These are phyloP conservation scores for Wallacemonas sp. DNA, from an alignment of 208 protist genomes.

Conservation along the genomic window DNA sequence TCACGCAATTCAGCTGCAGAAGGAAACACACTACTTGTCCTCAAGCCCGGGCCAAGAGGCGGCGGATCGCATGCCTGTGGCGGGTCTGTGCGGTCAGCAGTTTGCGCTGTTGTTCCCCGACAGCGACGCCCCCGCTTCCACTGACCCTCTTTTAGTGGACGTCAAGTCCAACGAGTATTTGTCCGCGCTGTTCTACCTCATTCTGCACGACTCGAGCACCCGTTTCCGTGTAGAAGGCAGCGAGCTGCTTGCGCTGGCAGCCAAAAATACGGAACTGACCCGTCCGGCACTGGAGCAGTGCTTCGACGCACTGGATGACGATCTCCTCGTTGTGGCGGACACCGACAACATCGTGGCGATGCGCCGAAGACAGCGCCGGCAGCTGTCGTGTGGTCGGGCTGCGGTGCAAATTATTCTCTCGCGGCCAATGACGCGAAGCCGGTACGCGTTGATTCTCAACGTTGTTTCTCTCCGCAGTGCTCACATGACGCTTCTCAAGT, in stretches of 20 bases:
- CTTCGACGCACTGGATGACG: conserved; percentile 79
- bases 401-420: conserved; percentile 68
- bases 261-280: conserved; percentile 76
- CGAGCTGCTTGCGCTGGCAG: conserved; percentile 64
- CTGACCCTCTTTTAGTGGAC: conserved; percentile 30
- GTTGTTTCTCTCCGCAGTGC: conserved; percentile 61
- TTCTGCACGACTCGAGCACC: conserved; percentile 49
- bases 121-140: conserved; percentile 16
- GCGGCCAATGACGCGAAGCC: conserved; percentile 40
- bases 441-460: conserved; percentile 40
- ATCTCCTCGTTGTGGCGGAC: conserved; percentile 47
- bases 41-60: conserved; percentile 10
- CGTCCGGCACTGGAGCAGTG: conserved; percentile 56
- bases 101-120: conserved; percentile 3
- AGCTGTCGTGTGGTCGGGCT: conserved; percentile 72
- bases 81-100: conserved; percentile 22
- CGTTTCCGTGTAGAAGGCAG: conserved; percentile 73
- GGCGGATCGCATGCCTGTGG: conserved; percentile 30
- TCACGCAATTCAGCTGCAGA: conserved; percentile 60
- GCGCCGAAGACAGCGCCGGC: conserved; percentile 50
- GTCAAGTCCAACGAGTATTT: conserved; percentile 47
- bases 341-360: conserved; percentile 36
- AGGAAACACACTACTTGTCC: conserved; percentile 45
- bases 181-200: conserved; percentile 58
- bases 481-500: conserved; percentile 78